phyloP scores from a whole-genome alignment of 176 grass and related monocot genomes.

The Eragrostis curvula region DNA sequence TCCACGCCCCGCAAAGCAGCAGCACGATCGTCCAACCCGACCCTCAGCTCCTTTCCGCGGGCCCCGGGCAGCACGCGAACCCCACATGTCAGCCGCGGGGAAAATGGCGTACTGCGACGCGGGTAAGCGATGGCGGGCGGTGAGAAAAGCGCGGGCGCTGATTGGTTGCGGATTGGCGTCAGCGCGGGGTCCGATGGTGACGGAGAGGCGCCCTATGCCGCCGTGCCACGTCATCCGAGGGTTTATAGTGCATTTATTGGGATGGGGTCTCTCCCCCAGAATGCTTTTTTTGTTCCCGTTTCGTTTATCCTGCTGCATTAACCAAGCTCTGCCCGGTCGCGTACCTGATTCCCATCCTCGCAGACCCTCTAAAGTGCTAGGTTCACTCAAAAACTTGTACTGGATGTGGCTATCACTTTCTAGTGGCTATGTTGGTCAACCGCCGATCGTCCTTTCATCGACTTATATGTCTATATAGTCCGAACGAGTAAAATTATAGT shows the following conservation, averaged over 20 bases:
- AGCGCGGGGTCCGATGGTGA: neutral
- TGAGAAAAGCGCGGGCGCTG: constrained; percentile 17
- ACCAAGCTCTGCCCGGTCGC: neutral
- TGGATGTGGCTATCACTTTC: neutral
- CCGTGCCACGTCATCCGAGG: neutral
- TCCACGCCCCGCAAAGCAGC: neutral
- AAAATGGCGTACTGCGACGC: fast-evolving
- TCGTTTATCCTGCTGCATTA: neutral
- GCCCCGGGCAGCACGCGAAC: fast-evolving
- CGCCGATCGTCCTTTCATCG: neutral
- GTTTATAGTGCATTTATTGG: neutral
- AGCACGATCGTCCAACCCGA: neutral
- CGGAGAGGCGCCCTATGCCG: neutral
- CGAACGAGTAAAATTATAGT: too few relatives aligned
- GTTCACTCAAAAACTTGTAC: neutral
- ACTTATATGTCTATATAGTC: too few relatives aligned
- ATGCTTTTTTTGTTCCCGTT: constrained; percentile 6
- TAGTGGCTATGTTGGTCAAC: neutral
- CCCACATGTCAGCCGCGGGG: neutral
- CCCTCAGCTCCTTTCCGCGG: too few relatives aligned
- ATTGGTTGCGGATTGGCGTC: constrained; percentile 36
- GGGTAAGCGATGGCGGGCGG: constrained; percentile 52
- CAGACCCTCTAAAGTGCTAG: neutral
- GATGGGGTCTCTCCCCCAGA: neutral
- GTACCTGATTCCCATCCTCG: constrained; percentile 29